phyloP scores from a whole-genome alignment of 2,329 filamentous ascomycete species.

The Helminthosporium solani region DNA sequence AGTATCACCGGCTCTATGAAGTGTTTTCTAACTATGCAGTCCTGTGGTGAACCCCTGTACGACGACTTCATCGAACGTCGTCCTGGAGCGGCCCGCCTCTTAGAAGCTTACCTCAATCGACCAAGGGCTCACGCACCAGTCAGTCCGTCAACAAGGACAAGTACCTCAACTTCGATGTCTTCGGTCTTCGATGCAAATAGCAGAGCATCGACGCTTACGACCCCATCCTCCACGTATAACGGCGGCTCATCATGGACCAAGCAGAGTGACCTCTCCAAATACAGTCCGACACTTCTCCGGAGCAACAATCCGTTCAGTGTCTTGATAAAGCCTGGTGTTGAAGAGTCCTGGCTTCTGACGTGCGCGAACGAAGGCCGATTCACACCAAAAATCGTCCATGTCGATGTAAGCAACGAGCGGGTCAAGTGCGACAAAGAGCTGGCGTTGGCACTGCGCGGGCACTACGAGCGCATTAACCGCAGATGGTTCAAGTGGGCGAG shows the following conservation, averaged over 20 bases:
- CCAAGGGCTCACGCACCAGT: conserved; percentile 27
- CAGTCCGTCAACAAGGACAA: conserved; percentile 23
- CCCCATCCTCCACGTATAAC: conserved; percentile 31
- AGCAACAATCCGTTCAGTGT: conserved; percentile 29
- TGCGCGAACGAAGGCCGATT: conserved; percentile 42
- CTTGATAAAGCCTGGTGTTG: conserved; percentile 16
- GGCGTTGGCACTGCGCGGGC: conserved; percentile 33
- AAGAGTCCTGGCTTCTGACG: conserved; percentile 40
- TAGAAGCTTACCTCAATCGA: conserved; percentile 42
- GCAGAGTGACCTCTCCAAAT: conserved; percentile 18
- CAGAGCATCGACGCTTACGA: conserved; percentile 27
- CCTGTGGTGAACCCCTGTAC: conserved; percentile 37
- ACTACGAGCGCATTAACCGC: conserved; percentile 38
- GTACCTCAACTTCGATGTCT: conserved; percentile 27
- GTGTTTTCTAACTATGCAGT: conserved; percentile 14
- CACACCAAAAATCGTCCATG: conserved; percentile 41
- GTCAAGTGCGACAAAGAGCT: conserved; percentile 41
- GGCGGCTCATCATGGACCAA: conserved; percentile 21
- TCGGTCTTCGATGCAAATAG: conserved; percentile 30
- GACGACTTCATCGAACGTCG: conserved; percentile 44
- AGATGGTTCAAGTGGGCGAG: conserved; percentile 35
- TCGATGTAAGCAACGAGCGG: conserved; percentile 35
- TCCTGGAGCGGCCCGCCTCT: conserved; percentile 40
- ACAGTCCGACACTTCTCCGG: conserved; percentile 25
- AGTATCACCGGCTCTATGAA: not conserved